These are phyloP conservation scores for Naganishia sp. DNA, from an alignment of 1,284 basidiomycete genomes.

Conservation along the genomic window DNA sequence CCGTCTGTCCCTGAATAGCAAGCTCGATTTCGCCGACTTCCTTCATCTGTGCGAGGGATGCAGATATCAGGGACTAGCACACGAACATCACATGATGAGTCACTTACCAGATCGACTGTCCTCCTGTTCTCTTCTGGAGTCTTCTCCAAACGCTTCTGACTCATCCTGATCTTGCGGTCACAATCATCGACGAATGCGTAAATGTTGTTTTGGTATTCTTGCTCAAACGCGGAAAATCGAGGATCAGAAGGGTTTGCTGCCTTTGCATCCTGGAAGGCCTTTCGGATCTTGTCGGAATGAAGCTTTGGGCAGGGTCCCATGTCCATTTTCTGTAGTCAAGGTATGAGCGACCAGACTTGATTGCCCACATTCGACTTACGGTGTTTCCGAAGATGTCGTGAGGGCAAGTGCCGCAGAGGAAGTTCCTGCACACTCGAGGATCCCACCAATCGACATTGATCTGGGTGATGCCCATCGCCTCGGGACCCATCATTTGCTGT, in stretches of 20 bases:
- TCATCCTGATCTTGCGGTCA: conserved; percentile 90
- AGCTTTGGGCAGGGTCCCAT: conserved; percentile 96
- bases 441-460: conserved; percentile 93
- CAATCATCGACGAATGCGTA: conserved; percentile 97
- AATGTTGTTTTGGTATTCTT: conserved; percentile 93
- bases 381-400: conserved; percentile 98
- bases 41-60: conserved; percentile 68
- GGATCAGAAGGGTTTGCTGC: conserved; percentile 75
- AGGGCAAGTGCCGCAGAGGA: conserved; percentile 95
- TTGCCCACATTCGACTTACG: conserved; percentile 59
- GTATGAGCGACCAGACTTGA: not conserved
- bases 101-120: conserved; percentile 83
- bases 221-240: conserved; percentile 78
- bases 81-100: not conserved
- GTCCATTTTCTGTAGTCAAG: conserved; percentile 90
- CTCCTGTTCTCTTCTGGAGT: conserved; percentile 99
- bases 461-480: conserved; percentile 92
- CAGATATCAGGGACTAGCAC: not conserved
- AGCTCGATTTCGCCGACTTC: conserved; percentile 99
- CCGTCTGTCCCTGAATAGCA: conserved; percentile 95
- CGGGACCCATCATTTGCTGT: conserved; percentile 99
- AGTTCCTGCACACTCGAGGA: conserved; percentile 99
- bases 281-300: conserved; percentile 89
- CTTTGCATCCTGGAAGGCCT: conserved; percentile 75
- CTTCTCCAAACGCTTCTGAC: conserved; percentile 94